Conservation (phyloP, 2,329 filamentous ascomycete genomes). For the Hypoxylon sp. region DNA sequence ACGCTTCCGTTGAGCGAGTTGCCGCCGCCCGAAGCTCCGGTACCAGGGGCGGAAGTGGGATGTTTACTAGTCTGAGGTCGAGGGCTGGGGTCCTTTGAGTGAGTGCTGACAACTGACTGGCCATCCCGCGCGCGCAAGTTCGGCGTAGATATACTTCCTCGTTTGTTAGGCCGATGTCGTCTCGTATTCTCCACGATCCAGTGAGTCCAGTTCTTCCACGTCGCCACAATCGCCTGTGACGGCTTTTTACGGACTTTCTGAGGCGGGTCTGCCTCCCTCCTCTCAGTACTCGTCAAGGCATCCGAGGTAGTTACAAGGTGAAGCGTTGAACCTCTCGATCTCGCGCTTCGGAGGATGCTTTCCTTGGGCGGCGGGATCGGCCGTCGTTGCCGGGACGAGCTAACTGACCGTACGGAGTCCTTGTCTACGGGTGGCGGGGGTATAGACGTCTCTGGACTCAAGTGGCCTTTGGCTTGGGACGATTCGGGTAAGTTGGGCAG, state of each 20-base stretch:
- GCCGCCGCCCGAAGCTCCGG: slow-evolving; percentile 53
- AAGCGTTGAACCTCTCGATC: slow-evolving; percentile 82
- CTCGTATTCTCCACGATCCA: slow-evolving; percentile 68
- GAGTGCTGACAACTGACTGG: slow-evolving; percentile 50
- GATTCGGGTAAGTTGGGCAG: slow-evolving; percentile 78
- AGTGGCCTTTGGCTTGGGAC: slow-evolving; percentile 54
- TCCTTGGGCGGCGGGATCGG: slow-evolving; percentile 89
- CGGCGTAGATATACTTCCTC: slow-evolving; percentile 65
- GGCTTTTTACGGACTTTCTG: slow-evolving; percentile 64
- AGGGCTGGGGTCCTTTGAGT: slow-evolving; percentile 61
- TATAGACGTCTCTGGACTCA: slow-evolving; percentile 53
- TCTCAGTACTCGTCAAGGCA: slow-evolving; percentile 50
- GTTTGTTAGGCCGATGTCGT: slow-evolving; percentile 58
- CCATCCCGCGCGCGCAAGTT: slow-evolving; percentile 62
- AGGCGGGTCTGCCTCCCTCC: slow-evolving; percentile 39
- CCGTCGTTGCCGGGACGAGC: slow-evolving; percentile 77
- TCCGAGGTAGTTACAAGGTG: slow-evolving; percentile 79
- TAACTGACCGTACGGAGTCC: slow-evolving; percentile 76
- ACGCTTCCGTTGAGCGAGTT: slow-evolving; percentile 61
- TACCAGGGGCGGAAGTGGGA: slow-evolving; percentile 51
- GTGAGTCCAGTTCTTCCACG: slow-evolving; percentile 71
- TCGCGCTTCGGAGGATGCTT: slow-evolving; percentile 69
- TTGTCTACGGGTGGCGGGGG: slow-evolving; percentile 81
- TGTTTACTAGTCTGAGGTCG: slow-evolving; percentile 69
- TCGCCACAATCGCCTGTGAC: slow-evolving; percentile 65